phyloP scores from a whole-genome alignment of 1,284 basidiomycete species.

The Sutorius eximius region DNA sequence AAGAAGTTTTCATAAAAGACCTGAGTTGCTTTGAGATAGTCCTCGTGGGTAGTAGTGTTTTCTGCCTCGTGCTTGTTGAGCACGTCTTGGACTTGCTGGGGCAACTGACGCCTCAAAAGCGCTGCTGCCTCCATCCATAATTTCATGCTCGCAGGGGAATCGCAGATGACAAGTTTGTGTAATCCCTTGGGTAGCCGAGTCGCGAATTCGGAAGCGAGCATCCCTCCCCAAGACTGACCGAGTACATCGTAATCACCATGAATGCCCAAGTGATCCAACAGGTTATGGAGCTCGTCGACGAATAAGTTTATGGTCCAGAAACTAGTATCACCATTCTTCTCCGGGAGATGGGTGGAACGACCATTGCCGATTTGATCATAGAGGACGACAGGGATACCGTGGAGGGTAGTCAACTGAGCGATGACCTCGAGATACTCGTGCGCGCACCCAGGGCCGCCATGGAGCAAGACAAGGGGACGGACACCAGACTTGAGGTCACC shows the following conservation, averaged over 20 bases:
- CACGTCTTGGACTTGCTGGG: constrained; percentile 43
- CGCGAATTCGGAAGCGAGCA: constrained; percentile 43
- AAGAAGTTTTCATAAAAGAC: constrained; percentile 46
- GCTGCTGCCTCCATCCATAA: constrained; percentile 40
- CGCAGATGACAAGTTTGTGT: constrained; percentile 41
- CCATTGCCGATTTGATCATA: constrained; percentile 53
- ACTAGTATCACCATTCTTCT: constrained; percentile 35
- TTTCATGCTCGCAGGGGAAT: constrained; percentile 41
- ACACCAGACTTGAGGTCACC: constrained; percentile 37
- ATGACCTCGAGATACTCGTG: constrained; percentile 42
- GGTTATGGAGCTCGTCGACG: constrained; percentile 46
- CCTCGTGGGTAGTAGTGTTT: constrained; percentile 44
- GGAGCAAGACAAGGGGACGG: constrained; percentile 43
- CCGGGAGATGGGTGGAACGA: constrained; percentile 46
- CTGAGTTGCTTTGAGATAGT: constrained; percentile 46
- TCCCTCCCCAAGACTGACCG: constrained; percentile 55
- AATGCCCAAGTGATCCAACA: constrained; percentile 42
- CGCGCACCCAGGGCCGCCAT: constrained; percentile 45
- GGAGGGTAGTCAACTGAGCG: constrained; percentile 32
- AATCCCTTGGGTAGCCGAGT: constrained; percentile 41
- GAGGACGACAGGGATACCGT: constrained; percentile 42
- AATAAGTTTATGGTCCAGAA: constrained; percentile 51
- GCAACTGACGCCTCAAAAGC: constrained; percentile 38
- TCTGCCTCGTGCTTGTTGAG: constrained; percentile 49
- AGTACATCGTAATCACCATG: constrained; percentile 39